Base-by-base conservation (phyloP, 345 rosid genomes). In the Adansonia digitata region DNA sequence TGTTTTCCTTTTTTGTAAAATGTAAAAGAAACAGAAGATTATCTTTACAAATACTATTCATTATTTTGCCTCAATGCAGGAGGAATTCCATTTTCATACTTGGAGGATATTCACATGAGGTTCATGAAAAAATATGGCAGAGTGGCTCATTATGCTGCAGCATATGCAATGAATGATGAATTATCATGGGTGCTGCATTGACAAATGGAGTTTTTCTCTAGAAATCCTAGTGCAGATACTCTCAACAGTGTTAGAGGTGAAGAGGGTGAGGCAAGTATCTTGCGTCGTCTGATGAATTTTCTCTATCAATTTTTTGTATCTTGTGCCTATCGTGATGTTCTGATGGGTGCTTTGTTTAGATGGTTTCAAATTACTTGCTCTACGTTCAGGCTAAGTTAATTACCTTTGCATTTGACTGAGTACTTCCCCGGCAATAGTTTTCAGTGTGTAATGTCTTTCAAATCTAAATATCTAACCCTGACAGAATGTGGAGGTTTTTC, bases 141-240 rank as follows among this genome's bases (percentile, higher is more conserved):
- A 84, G 96, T 95, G 35, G 97, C 94, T 22, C 87, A 77, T 75
- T 74, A 84, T 81, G 97, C 97, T 2, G 97, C 97, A 74, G 98
- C 99, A 52, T 95, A 95, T 77, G 94, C 97, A 0, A 90, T 95
- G 99, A 95, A 93, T 77, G 98, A 95, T 84, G 99, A 95, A n/a
- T 95, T 95, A 76, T 93, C 99, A 2, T 89, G 98, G 86, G 98
- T 91, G 66, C 85, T 95, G 87, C 99, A 95, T 84, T 98, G 91
- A 88, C 98, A 95, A 83, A 95, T 95, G 98, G 99, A 90, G 81
- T 91, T 95, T 64, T 95, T 88, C 91, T 95, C 99, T 26, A 91
- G 92, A 81, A 93, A 93, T 79, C 92, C 94, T 6, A 90, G 88
- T 84, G 93, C 85, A 48, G 97, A 95, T 81, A 89, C 98, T 61